Conservation (phyloP, 306 rosid species). For the Canavalia gladiata region DNA sequence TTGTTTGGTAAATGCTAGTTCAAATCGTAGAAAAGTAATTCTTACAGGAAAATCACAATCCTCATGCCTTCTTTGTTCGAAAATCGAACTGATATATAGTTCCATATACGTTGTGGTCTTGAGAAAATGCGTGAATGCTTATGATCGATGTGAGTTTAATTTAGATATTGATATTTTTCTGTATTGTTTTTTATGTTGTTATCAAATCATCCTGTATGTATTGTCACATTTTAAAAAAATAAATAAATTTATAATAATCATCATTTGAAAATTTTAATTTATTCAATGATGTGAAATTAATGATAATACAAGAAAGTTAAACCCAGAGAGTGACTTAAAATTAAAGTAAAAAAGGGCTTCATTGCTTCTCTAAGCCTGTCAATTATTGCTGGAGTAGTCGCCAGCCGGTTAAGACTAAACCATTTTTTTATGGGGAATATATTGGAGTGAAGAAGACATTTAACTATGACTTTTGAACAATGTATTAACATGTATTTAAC, state of each 20-base stretch:
- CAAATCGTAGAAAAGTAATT: neutral
- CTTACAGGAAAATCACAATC: neutral
- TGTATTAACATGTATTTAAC: no score
- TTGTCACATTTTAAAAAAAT: no score
- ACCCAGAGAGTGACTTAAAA: neutral
- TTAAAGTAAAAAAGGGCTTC: neutral
- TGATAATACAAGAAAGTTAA: neutral
- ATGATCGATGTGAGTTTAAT: neutral
- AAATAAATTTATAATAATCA: neutral
- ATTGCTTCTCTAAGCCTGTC: neutral
- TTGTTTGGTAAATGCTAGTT: slow-evolving; percentile 26
- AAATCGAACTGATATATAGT: neutral
- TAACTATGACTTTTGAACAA: no score
- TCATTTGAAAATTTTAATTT: neutral
- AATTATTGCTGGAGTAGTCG: no score
- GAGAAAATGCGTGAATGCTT: neutral
- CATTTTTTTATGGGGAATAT: no score
- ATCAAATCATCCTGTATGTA: neutral
- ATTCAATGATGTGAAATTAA: neutral
- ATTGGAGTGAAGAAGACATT: no score
- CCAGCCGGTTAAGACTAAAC: no score
- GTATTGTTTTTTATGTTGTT: neutral
- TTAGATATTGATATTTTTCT: neutral
- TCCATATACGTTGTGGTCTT: neutral
- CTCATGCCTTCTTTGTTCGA: slow-evolving; percentile 1